Evolutionary conservation across 805 yeast species (phyloP).

Genomic region (Helenozyma rhizophorensis): DNA sequence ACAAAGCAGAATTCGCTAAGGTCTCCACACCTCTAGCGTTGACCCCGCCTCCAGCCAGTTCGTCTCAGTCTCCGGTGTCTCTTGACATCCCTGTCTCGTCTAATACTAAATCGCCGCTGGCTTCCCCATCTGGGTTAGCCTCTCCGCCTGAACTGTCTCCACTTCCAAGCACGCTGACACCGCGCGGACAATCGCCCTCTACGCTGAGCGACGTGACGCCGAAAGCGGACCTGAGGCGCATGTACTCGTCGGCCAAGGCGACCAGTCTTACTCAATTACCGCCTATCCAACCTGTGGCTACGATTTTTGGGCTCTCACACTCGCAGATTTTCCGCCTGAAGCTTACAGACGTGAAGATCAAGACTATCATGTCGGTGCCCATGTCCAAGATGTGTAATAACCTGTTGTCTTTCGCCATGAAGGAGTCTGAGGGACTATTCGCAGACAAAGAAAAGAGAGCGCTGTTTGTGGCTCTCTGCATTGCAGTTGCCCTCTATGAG

Average conservation of each 20-base stretch:
- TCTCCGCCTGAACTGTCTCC: too few relatives aligned
- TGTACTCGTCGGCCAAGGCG: slow-evolving; percentile 12
- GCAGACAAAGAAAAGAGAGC: slow-evolving; percentile 14
- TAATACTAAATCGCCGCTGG: too few relatives aligned
- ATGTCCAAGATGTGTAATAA: slow-evolving; percentile 26
- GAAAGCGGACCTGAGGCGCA: too few relatives aligned
- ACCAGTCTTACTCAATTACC: slow-evolving; percentile 17
- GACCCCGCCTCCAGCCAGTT: too few relatives aligned
- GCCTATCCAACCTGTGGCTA: slow-evolving; percentile 28
- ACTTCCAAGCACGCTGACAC: too few relatives aligned
- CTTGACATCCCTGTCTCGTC: too few relatives aligned
- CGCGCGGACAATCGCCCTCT: too few relatives aligned
- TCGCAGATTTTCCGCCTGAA: slow-evolving; percentile 29
- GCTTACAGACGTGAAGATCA: slow-evolving; percentile 33
- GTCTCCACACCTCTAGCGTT: too few relatives aligned
- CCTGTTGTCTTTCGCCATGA: slow-evolving; percentile 22
- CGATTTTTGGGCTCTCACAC: slow-evolving; percentile 35
- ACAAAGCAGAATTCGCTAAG: too few relatives aligned
- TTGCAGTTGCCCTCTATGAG: slow-evolving; percentile 33
- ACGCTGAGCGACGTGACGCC: too few relatives aligned
- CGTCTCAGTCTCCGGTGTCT: too few relatives aligned
- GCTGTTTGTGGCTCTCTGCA: slow-evolving; percentile 27
- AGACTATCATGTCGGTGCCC: slow-evolving; percentile 31
- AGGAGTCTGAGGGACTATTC: slow-evolving; percentile 23
- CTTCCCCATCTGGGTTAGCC: too few relatives aligned